Evolutionary conservation across 495 filamentous ascomycete genomes (phyloP).

Genomic region (Neurospora terricola): DNA sequence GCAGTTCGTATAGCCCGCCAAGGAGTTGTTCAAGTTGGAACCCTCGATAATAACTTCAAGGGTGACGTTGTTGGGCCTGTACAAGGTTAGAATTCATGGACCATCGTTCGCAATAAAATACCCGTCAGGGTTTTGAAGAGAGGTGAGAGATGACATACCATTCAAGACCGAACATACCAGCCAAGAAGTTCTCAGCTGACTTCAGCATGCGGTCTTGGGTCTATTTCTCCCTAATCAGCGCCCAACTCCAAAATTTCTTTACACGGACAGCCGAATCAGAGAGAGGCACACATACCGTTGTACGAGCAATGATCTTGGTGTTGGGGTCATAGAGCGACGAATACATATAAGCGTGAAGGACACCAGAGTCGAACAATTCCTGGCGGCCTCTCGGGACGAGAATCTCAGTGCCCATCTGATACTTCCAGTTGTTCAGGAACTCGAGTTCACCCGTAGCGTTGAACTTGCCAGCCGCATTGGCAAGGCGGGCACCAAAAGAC

Average conservation of each 20-base stretch:
- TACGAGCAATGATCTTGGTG: conserved; percentile 52
- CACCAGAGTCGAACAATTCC: conserved; percentile 63
- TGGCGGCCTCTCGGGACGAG: conserved; percentile 50
- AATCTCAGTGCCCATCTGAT: conserved; percentile 62
- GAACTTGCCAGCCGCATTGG: conserved; percentile 38
- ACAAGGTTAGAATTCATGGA: conserved; percentile 31
- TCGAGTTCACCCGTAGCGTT: conserved; percentile 40
- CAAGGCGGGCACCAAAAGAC: conserved; percentile 49
- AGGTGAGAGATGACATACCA: conserved; percentile 24
- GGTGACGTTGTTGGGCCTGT: conserved; percentile 38
- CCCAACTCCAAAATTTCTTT: conserved; percentile 22
- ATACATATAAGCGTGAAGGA: conserved; percentile 52
- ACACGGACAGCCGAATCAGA: conserved; percentile 51
- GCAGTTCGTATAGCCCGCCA: conserved; percentile 37
- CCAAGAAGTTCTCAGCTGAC: conserved; percentile 61
- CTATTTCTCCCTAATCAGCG: conserved; percentile 32
- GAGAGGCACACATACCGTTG: conserved; percentile 49
- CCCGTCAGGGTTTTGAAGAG: not conserved
- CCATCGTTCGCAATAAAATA: conserved; percentile 8
- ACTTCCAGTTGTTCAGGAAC: conserved; percentile 61
- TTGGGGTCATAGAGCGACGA: conserved; percentile 48
- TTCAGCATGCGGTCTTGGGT: conserved; percentile 62
- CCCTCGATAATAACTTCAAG: conserved; percentile 59
- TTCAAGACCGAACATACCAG: conserved; percentile 58
- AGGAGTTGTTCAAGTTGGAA: conserved; percentile 58